These are phyloP conservation scores for Phytophthora pisi DNA, from an alignment of 352 stramenopile genomes.

Conservation along the genomic window DNA sequence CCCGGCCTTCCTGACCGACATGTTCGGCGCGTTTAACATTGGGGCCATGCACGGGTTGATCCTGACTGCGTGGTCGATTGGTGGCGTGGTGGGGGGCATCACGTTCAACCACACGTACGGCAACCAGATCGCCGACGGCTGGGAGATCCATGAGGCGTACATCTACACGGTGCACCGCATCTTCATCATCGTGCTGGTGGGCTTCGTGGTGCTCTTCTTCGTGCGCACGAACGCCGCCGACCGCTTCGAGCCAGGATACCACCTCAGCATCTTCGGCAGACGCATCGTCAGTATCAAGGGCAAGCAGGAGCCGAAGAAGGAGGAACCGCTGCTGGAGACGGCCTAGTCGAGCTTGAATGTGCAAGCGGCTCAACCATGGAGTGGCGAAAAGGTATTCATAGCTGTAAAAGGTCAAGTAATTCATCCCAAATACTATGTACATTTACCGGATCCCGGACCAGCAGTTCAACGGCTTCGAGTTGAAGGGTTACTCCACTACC, in stretches of 20 bases:
- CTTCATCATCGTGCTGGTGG: constrained; percentile 60
- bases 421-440: no score
- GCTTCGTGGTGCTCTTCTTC: constrained; percentile 60
- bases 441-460: no score
- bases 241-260: constrained; percentile 71
- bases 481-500: no score
- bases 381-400: no score
- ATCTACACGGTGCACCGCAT: constrained; percentile 71
- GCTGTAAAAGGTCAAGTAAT: no score
- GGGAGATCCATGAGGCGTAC: constrained; percentile 58
- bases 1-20: constrained; percentile 76
- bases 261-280: constrained; percentile 62
- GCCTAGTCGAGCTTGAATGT: not conserved
- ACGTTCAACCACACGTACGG: constrained; percentile 70
- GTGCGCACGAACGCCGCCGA: constrained; percentile 66
- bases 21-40: constrained; percentile 87
- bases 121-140: constrained; percentile 38
- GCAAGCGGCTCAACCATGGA: no score
- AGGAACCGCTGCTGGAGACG: constrained; percentile 8
- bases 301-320: constrained; percentile 32
- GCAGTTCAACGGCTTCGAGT: no score
- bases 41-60: constrained; percentile 79
- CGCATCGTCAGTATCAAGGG: constrained; percentile 63
- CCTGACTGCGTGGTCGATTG: constrained; percentile 79
- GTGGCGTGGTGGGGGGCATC: constrained; percentile 71